Base-by-base conservation (phyloP, 176 grass and related monocot species). In the Aegilops tauschii region DNA sequence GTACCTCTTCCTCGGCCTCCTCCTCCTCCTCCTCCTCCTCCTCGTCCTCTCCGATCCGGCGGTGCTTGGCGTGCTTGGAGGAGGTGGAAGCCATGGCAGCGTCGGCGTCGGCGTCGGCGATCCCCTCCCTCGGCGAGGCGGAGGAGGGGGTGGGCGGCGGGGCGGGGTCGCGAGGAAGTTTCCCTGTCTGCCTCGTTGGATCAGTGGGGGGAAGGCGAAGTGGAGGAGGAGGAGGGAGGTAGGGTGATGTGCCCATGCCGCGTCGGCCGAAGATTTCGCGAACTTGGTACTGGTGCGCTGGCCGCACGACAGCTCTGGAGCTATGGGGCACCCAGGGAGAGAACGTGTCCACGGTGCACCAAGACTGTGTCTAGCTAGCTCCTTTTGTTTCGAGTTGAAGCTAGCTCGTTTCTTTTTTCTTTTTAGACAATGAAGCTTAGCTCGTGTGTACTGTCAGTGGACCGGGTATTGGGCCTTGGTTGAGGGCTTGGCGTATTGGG, bases 41-140 rank as follows among this genome's bases (percentile, higher is more conserved):
- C 9, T 93, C 91, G 20, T 85, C 89, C 66, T 95, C 88, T 35
- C 82, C 83, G 66, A 90, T 90, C 82, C 82, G 84, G 30, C 86
- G 88, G 50, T 92, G 91, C 87, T 96, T 97, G 27, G 87, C 79
- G 80, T 87, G 80, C 72, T 83, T 92, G 77, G 83, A 90, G 76
- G 95, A 79, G 63, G 86, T 80, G 70, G 76, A 87, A 27, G 90
- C 92, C 94, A 84, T 92, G 77, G 86, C 29, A 36, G 21, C 31
- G 39, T 39, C 35, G 28, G 68, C 44, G 77, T 83, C 29, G 47
- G 21, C 31, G 39, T 39, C 35, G 28, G 68, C 44, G 62, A 78
- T 69, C 62, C 28, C 40, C 65, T 83, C 52, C 63, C 73, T n/a
- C 31, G 45, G 75, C 45, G 30, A 61, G 37, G 83, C 5, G 61